Percentiles rank a stretch among this genome's conserved stretches.
These are phyloP conservation scores for Phytophthora litchii DNA, from an alignment of 352 stramenopile genomes.

Conservation along the genomic window DNA sequence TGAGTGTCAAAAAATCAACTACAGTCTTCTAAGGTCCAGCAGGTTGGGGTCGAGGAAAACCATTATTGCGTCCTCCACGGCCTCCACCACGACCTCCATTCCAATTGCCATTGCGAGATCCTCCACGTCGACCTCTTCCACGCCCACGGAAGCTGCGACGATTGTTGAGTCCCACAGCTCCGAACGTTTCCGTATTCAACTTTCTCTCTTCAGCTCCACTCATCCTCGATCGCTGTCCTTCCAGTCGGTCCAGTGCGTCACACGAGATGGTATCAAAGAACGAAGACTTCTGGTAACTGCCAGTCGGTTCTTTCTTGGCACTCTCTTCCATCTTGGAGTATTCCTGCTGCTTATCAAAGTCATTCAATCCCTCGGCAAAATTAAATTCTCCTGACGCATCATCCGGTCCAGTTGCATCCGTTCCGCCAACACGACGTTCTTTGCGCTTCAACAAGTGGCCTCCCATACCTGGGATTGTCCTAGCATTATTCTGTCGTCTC, in stretches of 20 bases:
- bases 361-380: slow-evolving; percentile 63
- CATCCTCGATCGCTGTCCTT: slow-evolving; percentile 72
- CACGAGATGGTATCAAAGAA: slow-evolving; percentile 93
- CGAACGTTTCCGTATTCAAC: slow-evolving; percentile 91
- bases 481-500: slow-evolving; percentile 28
- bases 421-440: slow-evolving; percentile 60
- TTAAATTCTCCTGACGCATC: slow-evolving; percentile 68
- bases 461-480: slow-evolving; percentile 85
- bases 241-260: slow-evolving; percentile 82
- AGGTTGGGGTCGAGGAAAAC: slow-evolving; percentile 26
- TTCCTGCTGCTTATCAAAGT: slow-evolving; percentile 84
- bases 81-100: slow-evolving; percentile 38
- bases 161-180: slow-evolving; percentile 85
- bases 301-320: slow-evolving; percentile 45
- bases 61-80: slow-evolving; percentile 30
- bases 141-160: slow-evolving; percentile 79
- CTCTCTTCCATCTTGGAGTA: slow-evolving; percentile 70
- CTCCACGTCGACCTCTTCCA: slow-evolving; percentile 50
- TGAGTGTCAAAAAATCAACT: slow-evolving; percentile 12
- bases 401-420: slow-evolving; percentile 23
- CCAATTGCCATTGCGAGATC: slow-evolving; percentile 41
- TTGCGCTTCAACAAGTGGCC: slow-evolving; percentile 81
- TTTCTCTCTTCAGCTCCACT: slow-evolving; percentile 81
- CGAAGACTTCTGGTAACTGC: slow-evolving; percentile 87
- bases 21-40: slow-evolving; percentile 17